Conservation (phyloP, 306 rosid species). For the Medicago truncatula region MtrunA17r5.0-ANR NC_053042.1:51740001-51740500, state of each 20-base stretch:
- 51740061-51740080: too few relatives aligned
- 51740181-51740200: slow-evolving; percentile 79
- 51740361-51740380: too few relatives aligned
- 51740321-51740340: not conserved
- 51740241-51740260: slow-evolving; percentile 67
- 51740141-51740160: slow-evolving; percentile 28
- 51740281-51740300: slow-evolving; percentile 51
- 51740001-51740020: not conserved
- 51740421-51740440: not conserved
- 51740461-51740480: too few relatives aligned
- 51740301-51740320: not conserved
- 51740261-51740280: slow-evolving; percentile 61
- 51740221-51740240: slow-evolving; percentile 79
- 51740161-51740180: slow-evolving; percentile 62
- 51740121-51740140: slow-evolving; percentile 26
- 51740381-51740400: too few relatives aligned
- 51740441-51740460: too few relatives aligned
- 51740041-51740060: too few relatives aligned
- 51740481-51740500: too few relatives aligned
- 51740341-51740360: slow-evolving; percentile 10
- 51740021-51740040: not conserved
- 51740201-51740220: slow-evolving; percentile 67
- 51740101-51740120: slow-evolving; percentile 33
- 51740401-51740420: too few relatives aligned
- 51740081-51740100: slow-evolving; percentile 29